Evolutionary conservation across 1,139 yeast genomes (phyloP).

Genomic region (Candida tropicalis): DNA sequence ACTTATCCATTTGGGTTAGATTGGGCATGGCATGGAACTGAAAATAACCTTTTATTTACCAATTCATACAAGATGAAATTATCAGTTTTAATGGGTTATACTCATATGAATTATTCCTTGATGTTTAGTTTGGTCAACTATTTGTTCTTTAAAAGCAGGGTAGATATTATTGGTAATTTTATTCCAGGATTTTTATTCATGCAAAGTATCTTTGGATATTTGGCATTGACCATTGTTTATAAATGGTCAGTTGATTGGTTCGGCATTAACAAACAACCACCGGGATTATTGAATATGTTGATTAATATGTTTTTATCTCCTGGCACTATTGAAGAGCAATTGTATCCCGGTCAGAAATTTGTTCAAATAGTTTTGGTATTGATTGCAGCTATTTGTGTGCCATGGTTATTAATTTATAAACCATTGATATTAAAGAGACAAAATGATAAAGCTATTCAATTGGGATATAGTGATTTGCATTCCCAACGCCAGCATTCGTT

Average conservation of each 20-base stretch:
- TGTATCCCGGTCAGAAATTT: constrained; percentile 81
- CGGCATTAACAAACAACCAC: constrained; percentile 73
- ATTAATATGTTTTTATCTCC: constrained; percentile 96
- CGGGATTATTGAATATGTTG: constrained; percentile 91
- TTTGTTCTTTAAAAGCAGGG: constrained; percentile 67
- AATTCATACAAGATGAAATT: constrained; percentile 97
- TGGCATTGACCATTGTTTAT: constrained; percentile 80
- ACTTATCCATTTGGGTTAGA: constrained; percentile 86
- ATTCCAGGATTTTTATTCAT: constrained; percentile 91
- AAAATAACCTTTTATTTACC: constrained; percentile 83
- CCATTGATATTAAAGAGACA: constrained; percentile 68
- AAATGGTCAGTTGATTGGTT: constrained; percentile 97
- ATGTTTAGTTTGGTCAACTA: constrained; percentile 84
- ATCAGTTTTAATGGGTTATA: constrained; percentile 91
- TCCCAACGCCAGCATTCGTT: constrained; percentile 35
- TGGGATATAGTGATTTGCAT: constrained; percentile 40
- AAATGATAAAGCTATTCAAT: constrained; percentile 34
- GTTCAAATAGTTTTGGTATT: constrained; percentile 76
- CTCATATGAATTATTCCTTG: constrained; percentile 91
- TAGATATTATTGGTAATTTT: constrained; percentile 91
- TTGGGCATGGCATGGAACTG: constrained; percentile 97
- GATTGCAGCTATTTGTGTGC: constrained; percentile 86
- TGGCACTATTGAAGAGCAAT: constrained; percentile 78
- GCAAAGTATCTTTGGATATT: constrained; percentile 95
- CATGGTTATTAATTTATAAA: constrained; percentile 87